phyloP scores from a whole-genome alignment of 306 rosid species.

The Urtica urens region DNA sequence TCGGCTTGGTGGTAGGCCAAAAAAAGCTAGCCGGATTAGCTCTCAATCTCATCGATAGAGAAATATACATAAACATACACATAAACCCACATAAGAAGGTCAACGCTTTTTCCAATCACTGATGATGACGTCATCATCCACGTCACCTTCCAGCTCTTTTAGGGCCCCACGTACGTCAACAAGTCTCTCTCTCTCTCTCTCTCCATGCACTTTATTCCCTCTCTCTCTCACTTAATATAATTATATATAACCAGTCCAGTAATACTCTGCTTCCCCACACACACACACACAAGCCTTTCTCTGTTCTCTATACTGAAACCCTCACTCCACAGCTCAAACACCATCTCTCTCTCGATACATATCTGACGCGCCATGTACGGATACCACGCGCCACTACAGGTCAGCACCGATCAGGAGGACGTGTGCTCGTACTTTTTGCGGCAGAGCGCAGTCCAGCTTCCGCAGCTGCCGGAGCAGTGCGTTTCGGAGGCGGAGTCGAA shows the following conservation, averaged over 20 bases:
- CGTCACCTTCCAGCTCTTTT: constrained; percentile 27
- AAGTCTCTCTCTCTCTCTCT: background rate
- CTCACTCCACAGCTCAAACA: background rate
- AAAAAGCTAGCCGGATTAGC: background rate
- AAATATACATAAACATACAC: too few relatives aligned
- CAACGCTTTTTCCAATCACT: constrained; percentile 29
- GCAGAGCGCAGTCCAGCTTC: background rate
- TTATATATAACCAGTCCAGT: constrained; percentile 15
- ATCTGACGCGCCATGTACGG: constrained; percentile 57
- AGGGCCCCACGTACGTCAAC: too few relatives aligned
- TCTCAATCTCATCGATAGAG: background rate
- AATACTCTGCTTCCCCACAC: background rate
- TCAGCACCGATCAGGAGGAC: constrained; percentile 19
- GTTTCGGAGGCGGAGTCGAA: background rate
- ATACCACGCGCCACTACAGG: constrained; percentile 26
- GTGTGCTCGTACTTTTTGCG: background rate
- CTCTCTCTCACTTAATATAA: constrained; percentile 14
- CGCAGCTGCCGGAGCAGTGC: background rate
- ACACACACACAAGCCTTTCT: background rate
- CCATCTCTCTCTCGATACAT: background rate
- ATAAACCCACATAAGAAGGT: constrained; percentile 15
- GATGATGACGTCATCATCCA: constrained; percentile 40
- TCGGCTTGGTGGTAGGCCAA: constrained; percentile 6
- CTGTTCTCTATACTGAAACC: too few relatives aligned
- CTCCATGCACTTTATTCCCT: background rate